Conservation (phyloP, 441 rosid genomes). For the Hura crepitans region DNA sequence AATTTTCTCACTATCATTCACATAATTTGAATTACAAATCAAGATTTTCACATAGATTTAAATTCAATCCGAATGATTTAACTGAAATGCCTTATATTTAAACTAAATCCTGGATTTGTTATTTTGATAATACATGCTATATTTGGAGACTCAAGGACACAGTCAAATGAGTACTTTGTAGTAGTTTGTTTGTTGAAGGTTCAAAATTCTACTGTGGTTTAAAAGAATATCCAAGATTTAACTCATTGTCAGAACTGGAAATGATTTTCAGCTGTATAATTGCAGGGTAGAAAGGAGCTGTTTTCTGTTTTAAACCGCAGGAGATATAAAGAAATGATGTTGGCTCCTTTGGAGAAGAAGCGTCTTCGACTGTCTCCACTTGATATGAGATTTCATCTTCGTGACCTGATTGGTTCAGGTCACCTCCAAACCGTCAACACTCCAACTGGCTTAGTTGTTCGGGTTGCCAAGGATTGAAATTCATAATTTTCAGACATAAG, state of each 20-base stretch:
- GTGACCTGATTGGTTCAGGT: slow-evolving; percentile 90
- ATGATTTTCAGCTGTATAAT: not conserved
- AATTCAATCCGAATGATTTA: not conserved
- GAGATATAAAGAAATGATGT: slow-evolving; percentile 83
- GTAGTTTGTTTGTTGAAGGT: slow-evolving; percentile 6
- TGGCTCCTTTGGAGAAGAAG: slow-evolving; percentile 76
- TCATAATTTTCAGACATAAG: not conserved
- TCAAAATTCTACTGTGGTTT: not conserved
- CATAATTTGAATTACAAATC: not conserved
- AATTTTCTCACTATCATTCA: not conserved
- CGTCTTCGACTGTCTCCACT: slow-evolving; percentile 64
- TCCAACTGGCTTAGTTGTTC: slow-evolving; percentile 65
- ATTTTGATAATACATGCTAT: not conserved
- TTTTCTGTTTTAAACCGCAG: slow-evolving; percentile 64
- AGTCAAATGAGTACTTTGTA: not conserved
- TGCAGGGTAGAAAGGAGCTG: slow-evolving; percentile 89
- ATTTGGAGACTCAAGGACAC: not conserved
- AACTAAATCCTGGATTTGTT: not conserved
- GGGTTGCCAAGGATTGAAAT: slow-evolving; percentile 58
- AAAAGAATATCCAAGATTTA: not conserved
- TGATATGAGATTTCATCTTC: slow-evolving; percentile 89
- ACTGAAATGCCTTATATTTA: not conserved
- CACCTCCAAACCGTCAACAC: slow-evolving; percentile 63
- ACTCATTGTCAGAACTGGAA: slow-evolving; percentile 8
- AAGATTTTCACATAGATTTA: not conserved